Evolutionary conservation across 2,329 filamentous ascomycete species (phyloP), one percentile per base, ranked within the genome.

Genomic region (Cladophialophora immunda): DNA sequence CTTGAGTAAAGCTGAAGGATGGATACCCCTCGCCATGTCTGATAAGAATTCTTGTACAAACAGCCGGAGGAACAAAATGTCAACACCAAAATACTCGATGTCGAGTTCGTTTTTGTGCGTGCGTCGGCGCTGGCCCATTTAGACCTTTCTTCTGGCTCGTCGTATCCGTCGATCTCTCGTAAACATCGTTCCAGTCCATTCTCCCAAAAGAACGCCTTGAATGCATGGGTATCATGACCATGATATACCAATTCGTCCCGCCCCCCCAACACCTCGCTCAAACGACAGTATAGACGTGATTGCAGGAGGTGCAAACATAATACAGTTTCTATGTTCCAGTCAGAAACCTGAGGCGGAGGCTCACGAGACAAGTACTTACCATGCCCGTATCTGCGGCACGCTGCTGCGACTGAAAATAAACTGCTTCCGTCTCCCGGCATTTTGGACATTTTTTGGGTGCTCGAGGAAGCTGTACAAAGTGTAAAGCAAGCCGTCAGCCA

Each of bases 371-470:
- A 41, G 50, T 13, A 73, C 91, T 85, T 81, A 98, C 95, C 95
- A 99, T 99, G 83, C 95, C 95, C 53, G 95, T 99, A 80, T 98
- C 94, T 57, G 93, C 92, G 73, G 91, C 97, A 81, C 95, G 91
- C 83, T 98, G 94, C 79, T 99, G 95, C 69, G 94, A 97, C 83
- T 99, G 95, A 84, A 99, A 99, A 83, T 97, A 99, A 67, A 99
- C 96, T 54, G 94, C 93, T 81, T 98, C 94, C 73, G 89, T 88
- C 79, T 95, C 91, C 72, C 87, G 86, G 84, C 96, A 99, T 73
- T 85, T 86, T 60, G 93, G 93, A 82, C 95, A 99, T 68, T 86
- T 86, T 81, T 92, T 93, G 78, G 93, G 92, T 75, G 93, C 90
- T 75, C 94, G 90, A 71, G 95, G 95, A 79, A 98, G 92, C 94